Evolutionary conservation across 371 early-diverging fungal species (phyloP), one percentile per base, ranked within the genome.

Genomic region (Chytridium lagenaria): DNA sequence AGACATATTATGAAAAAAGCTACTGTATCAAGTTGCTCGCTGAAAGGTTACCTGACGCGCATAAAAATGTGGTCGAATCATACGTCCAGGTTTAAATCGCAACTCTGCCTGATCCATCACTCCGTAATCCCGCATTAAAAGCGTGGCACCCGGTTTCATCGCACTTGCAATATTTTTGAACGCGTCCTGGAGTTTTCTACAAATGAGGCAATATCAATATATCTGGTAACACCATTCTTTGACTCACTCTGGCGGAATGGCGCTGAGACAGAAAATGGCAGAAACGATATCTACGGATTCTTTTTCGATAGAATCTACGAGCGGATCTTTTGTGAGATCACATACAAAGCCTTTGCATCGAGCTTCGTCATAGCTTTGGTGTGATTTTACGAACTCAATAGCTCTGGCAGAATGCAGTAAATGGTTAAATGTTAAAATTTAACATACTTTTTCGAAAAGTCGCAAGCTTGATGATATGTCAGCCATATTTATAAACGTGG

Each of bases 91-190:
- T 70, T 93, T 93, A 78, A 94, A 91, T 36, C 94, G 82, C 36
- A 92, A 79, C 77, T 93, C 92, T 0, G 93, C 87, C 59, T 89
- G 80, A 74, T 93, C 93, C 74, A 89, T 83, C 22, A 83, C 69
- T 10, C 80, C 83, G 67, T 88, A 88, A 72, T 89, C 86, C 22
- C 86, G 74, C 40, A 88, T 78, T 28, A 86, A 49, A 0, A 87
- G 67, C 0, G 78, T 40, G 19, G 85, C 88, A 31, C 87, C 86
- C 0, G 86, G 86, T 64, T 83, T 84, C 30, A 87, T 50, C 10
- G 81, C 73, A 22, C 40, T 22, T 7, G 65, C 38, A 59, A 85
- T 74, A 67, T 84, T 84, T 40, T 61, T 38, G 3, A 84, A 59
- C 5, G 80, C 75, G 0, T 39, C 26, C 22, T 40, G 50, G 34